Conservation (phyloP, 805 yeast genomes). For the Yarrowia sp. region DNA sequence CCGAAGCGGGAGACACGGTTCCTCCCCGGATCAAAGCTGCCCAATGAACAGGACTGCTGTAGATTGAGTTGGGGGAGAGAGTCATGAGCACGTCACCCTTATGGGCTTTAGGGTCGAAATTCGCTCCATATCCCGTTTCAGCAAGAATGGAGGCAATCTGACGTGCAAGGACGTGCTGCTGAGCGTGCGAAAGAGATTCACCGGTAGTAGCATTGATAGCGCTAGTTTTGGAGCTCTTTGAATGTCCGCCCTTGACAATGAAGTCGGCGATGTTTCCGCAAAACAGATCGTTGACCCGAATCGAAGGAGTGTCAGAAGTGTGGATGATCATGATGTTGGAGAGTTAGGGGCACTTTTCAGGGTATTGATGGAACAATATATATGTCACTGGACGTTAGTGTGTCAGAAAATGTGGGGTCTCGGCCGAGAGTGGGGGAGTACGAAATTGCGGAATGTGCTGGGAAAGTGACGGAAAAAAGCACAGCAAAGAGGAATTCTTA, state of each 20-base stretch:
- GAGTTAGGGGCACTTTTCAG: too few species aligned
- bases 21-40: slow-evolving; percentile 15
- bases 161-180: background rate
- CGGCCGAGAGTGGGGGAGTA: slow-evolving; percentile 7
- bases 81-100: slow-evolving; percentile 13
- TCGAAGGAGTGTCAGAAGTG: slow-evolving; percentile 13
- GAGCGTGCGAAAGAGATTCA: background rate
- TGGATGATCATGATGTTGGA: slow-evolving; percentile 4
- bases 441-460: background rate
- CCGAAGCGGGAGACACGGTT: slow-evolving; percentile 27
- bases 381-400: background rate
- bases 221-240: slow-evolving; percentile 2
- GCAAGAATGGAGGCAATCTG: background rate
- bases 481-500: too few species aligned
- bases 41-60: slow-evolving; percentile 20
- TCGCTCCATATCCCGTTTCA: background rate
- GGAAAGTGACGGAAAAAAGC: background rate
- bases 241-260: slow-evolving; percentile 9
- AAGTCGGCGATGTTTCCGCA: slow-evolving; percentile 18
- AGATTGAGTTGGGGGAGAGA: slow-evolving; percentile 9
- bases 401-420: slow-evolving; percentile 14
- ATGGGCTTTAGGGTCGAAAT: background rate
- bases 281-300: slow-evolving; percentile 20
- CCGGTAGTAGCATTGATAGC: slow-evolving; percentile 12
- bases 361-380: too few species aligned